Percentiles rank a stretch among this genome's conserved stretches.
These are phyloP conservation scores for Fraxinus pennsylvanica DNA, from an alignment of 257 asterid genomes.

Conservation along the genomic window DNA sequence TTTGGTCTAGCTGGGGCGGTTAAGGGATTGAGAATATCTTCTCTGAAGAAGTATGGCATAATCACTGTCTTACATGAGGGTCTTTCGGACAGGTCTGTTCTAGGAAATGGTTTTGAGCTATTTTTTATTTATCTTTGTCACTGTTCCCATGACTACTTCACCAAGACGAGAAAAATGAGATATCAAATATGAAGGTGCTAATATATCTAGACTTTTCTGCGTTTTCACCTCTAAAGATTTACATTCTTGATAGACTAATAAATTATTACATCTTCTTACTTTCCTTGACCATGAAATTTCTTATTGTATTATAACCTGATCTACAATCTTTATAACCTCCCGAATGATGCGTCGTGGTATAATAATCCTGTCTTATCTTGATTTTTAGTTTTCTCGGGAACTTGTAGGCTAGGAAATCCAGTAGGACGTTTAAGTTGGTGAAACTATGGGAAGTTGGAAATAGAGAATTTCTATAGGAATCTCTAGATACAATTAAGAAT, in stretches of 20 bases:
- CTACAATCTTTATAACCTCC: neutral
- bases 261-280: neutral
- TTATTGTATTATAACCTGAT: neutral
- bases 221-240: neutral
- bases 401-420: neutral
- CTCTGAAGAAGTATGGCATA: constrained; percentile 80
- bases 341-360: neutral
- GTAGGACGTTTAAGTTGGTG: neutral
- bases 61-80: constrained; percentile 64
- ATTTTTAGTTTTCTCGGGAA: neutral
- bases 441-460: neutral
- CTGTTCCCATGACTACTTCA: neutral
- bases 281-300: neutral
- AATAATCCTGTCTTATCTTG: neutral
- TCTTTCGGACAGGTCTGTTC: constrained; percentile 73
- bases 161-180: constrained; percentile 1
- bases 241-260: neutral
- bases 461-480: neutral
- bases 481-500: neutral
- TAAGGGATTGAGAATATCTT: constrained; percentile 84
- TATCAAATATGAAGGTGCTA: neutral
- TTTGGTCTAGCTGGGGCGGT: constrained; percentile 97
- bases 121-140: constrained; percentile 1
- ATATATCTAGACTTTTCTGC: neutral
- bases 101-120: constrained; percentile 5